Conservation (phyloP, 345 rosid genomes). For the Gossypium australe region DNA sequence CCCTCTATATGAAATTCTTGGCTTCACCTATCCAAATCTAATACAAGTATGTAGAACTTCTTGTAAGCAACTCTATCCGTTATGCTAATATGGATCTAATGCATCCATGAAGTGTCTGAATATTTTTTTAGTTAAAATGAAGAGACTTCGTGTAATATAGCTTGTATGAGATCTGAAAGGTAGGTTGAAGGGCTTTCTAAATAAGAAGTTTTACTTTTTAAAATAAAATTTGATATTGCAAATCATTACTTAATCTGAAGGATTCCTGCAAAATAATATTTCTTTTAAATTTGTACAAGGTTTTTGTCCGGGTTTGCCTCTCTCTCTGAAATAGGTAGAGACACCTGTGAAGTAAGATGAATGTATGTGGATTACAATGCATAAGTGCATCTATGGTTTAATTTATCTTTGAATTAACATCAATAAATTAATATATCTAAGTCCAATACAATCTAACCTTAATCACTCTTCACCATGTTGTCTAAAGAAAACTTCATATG, state of each 20-base stretch:
- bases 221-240: background rate
- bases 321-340: background rate
- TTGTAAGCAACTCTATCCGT: background rate
- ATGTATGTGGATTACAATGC: background rate
- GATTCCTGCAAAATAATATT: background rate
- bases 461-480: background rate
- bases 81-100: background rate
- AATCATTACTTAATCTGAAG: background rate
- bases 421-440: background rate
- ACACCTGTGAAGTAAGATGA: background rate
- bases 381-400: background rate
- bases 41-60: background rate
- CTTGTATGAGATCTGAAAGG: background rate
- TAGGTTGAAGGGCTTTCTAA: conserved; percentile 5
- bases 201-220: background rate
- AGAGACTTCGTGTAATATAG: background rate
- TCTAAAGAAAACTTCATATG: background rate
- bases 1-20: background rate
- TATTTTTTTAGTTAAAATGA: background rate
- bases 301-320: background rate
- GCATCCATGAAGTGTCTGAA: background rate
- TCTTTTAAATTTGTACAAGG: background rate
- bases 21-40: background rate
- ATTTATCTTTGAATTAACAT: background rate
- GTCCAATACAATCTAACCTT: background rate